Conservation (phyloP, 805 yeast species). For the Cyberlindnera euphorbiiphila region DNA sequence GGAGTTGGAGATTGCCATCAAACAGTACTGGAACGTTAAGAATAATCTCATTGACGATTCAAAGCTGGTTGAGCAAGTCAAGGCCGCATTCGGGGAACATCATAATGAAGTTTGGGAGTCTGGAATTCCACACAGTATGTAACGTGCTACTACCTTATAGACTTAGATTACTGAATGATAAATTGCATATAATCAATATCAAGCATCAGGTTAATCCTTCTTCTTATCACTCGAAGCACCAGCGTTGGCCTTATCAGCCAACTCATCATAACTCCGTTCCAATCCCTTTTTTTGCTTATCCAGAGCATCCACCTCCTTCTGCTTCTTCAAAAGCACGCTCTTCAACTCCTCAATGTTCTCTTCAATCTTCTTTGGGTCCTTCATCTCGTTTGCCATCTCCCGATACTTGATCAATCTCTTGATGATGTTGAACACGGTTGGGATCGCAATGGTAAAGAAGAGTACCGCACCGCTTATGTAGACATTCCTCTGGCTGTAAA, state of each 20-base stretch:
- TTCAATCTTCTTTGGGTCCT: slow-evolving; percentile 17
- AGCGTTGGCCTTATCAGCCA: slow-evolving; percentile 28
- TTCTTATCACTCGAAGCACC: slow-evolving; percentile 23
- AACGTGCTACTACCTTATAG: not conserved
- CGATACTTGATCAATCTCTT: slow-evolving; percentile 48
- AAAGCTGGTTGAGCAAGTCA: slow-evolving; percentile 40
- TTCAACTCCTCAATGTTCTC: slow-evolving; percentile 30
- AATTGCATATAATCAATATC: not conserved
- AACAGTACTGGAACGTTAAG: slow-evolving; percentile 48
- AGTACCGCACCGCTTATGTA: slow-evolving; percentile 62
- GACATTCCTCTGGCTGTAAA: slow-evolving; percentile 59
- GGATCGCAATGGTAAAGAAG: slow-evolving; percentile 50
- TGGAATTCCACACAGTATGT: slow-evolving; percentile 33
- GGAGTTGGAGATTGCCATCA: slow-evolving; percentile 63
- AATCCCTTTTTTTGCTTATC: slow-evolving; percentile 48
- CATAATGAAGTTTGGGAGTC: slow-evolving; percentile 65
- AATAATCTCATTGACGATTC: slow-evolving; percentile 29
- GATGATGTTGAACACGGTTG: slow-evolving; percentile 49
- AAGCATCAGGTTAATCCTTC: slow-evolving; percentile 17
- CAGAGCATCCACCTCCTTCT: slow-evolving; percentile 42
- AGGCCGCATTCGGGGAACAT: slow-evolving; percentile 45
- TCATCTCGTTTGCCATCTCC: slow-evolving; percentile 27
- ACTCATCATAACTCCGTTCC: slow-evolving; percentile 45
- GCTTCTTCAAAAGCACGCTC: slow-evolving; percentile 36
- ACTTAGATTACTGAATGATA: no score